Evolutionary conservation across 305 asterid species (phyloP), one percentile per base, ranked within the genome.

Genomic region (Fraxinus angustifolia): DNA sequence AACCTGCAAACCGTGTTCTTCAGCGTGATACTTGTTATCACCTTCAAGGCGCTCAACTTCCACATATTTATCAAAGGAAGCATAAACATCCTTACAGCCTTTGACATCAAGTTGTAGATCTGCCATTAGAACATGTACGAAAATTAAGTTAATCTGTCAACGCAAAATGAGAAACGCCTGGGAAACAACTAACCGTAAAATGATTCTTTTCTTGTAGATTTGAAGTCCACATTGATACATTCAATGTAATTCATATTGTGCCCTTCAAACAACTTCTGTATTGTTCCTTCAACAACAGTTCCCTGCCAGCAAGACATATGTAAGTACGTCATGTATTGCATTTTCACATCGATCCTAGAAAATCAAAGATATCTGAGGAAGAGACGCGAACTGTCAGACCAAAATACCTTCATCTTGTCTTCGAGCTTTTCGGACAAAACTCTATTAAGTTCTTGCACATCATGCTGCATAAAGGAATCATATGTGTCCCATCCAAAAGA

Each of bases 21-120:
- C 98, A 58, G 98, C 97, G 50, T 92, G 98, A 86, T 95, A 95
- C 85, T 95, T 95, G 87, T 95, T 95, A 85, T 95, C 98, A 67
- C 97, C 97, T 88, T 95, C 98, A 80, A 95, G 98, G 26, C 95
- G 95, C 87, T 95, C 98, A 84, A 93, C 97, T 89, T 95, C 98
- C 81, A 95, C 99, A 84, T 93, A 95, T 86, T 95, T 93, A 86
- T 95, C 99, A 87, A 95, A 95, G 70, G 98, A 95, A 82, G 97
- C 97, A 88, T 95, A 95, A 76, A 95, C 97, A 87, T 95, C 99
- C 77, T 87, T 91, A 73, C 98, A 95, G 80, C 98, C 99, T 88
- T 95, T 95, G 67, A 95, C 98, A 88, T 95, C 99, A 75, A 95
- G 98, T 82, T 95, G 98, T 86, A 95, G 97, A 84, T 95, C 98